A percentile compares a stretch with the other conserved stretches of the same genome.
These are phyloP conservation scores for Saccharomycopsis oosterbeekiorum DNA, from an alignment of 805 yeast species.

Conservation along the genomic window DNA sequence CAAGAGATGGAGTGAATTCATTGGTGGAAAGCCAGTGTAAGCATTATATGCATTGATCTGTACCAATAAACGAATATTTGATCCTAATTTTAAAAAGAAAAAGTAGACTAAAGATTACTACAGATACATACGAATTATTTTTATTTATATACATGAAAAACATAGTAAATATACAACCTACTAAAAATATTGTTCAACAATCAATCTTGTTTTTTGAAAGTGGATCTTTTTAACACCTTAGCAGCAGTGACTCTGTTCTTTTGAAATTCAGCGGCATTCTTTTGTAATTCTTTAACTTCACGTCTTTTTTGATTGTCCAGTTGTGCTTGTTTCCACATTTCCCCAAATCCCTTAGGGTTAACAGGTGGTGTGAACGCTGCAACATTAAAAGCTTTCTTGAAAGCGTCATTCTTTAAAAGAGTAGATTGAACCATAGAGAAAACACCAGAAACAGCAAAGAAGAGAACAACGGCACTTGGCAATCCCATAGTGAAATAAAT, in stretches of 20 bases:
- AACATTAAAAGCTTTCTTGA: slow-evolving; percentile 49
- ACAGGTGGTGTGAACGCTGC: slow-evolving; percentile 49
- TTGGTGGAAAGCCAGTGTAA: slow-evolving; percentile 60
- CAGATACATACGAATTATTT: background rate
- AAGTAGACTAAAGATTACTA: no score
- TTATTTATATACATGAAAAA: no score
- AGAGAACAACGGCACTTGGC: slow-evolving; percentile 76
- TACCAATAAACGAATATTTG: background rate
- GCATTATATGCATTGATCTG: background rate
- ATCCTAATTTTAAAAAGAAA: background rate
- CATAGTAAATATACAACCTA: no score
- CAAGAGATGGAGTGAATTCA: slow-evolving; percentile 91
- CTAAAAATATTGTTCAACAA: background rate
- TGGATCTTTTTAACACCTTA: slow-evolving; percentile 6
- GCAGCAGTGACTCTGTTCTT: background rate
- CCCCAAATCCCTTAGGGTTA: slow-evolving; percentile 24
- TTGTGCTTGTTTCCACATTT: slow-evolving; percentile 31
- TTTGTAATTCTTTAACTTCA: slow-evolving; percentile 3
- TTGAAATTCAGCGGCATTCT: slow-evolving; percentile 1
- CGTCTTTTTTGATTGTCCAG: slow-evolving; percentile 26
- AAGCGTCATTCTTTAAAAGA: slow-evolving; percentile 45
- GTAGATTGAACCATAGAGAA: slow-evolving; percentile 66
- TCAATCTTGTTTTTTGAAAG: slow-evolving; percentile 4
- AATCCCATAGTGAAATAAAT: slow-evolving; percentile 82
- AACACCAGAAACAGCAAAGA: slow-evolving; percentile 73